Percentiles rank a stretch among this genome's conserved stretches.
phyloP scores from a whole-genome alignment of 2,329 filamentous ascomycete species.

The Hymenoscyphus scutula region DNA sequence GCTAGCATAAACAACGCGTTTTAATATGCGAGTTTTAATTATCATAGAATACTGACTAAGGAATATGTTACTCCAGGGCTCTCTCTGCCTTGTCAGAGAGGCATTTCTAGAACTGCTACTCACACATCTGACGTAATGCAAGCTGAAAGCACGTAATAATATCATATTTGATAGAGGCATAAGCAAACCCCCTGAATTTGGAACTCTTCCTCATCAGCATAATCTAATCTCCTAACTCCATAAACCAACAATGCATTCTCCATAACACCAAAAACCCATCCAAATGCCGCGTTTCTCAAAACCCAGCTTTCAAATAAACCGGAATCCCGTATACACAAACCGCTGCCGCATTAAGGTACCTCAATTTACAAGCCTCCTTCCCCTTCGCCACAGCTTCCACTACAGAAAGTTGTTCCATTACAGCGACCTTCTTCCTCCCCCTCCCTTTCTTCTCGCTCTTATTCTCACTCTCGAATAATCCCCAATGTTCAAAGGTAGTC shows the following conservation, averaged over 20 bases:
- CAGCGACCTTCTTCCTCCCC: conserved; percentile 32
- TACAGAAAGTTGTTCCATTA: conserved; percentile 51
- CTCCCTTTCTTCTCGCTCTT: conserved; percentile 33
- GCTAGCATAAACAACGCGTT: too few species aligned
- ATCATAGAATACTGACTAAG: too few species aligned
- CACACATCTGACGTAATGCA: too few species aligned
- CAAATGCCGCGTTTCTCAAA: neutral
- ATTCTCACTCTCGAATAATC: conserved; percentile 49
- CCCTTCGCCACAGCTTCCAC: conserved; percentile 79
- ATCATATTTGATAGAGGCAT: neutral
- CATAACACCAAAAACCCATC: neutral
- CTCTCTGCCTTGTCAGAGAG: too few species aligned
- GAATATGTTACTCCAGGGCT: too few species aligned
- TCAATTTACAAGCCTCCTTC: conserved; percentile 76
- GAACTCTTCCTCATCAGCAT: conserved; percentile 2
- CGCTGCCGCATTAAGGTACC: conserved; percentile 89
- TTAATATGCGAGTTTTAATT: too few species aligned
- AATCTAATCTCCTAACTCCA: neutral
- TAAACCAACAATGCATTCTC: neutral
- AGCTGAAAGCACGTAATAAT: neutral
- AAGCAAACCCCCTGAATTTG: neutral
- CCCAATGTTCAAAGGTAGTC: conserved; percentile 80
- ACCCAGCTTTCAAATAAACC: conserved; percentile 51
- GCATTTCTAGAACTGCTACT: too few species aligned
- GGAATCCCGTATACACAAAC: conserved; percentile 95